Evolutionary conservation across 169 alveolate species (phyloP).

Genomic region (Eimeria zaria): DNA sequence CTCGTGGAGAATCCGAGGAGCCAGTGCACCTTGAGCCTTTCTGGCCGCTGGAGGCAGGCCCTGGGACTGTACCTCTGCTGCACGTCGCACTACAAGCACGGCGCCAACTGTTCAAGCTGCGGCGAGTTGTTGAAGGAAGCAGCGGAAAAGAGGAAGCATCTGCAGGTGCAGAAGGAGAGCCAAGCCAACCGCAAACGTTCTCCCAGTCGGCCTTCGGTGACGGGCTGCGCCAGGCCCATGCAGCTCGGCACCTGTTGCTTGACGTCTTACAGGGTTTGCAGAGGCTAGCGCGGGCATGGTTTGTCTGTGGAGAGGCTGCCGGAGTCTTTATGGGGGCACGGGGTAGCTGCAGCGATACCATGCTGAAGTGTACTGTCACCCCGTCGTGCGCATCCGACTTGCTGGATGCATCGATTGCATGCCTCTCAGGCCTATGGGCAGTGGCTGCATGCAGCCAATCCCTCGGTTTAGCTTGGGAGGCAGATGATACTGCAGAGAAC

Average conservation of each 20-base stretch:
- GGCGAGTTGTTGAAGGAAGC: constrained; percentile 2
- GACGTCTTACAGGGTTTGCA: constrained; percentile 51
- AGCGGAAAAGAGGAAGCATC: constrained; percentile 2
- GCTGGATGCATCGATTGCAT: constrained; percentile 44
- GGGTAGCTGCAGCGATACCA: constrained; percentile 3
- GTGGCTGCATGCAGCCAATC: constrained; percentile 61
- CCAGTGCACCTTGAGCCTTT: neutral
- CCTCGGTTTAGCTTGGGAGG: neutral
- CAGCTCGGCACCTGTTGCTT: constrained; percentile 44
- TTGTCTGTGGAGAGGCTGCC: constrained; percentile 15
- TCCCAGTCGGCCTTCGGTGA: neutral
- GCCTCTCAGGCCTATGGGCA: constrained; percentile 64
- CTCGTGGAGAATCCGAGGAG: neutral
- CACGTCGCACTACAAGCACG: constrained; percentile 35
- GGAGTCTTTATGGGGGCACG: neutral
- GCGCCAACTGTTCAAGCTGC: constrained; percentile 45
- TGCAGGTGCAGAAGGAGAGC: constrained; percentile 16
- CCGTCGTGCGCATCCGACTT: neutral
- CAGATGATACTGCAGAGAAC: neutral
- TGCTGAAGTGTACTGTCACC: constrained; percentile 9
- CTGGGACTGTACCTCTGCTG: neutral
- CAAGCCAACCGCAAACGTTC: neutral
- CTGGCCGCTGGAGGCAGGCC: constrained; percentile 51
- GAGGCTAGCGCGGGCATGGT: constrained; percentile 66
- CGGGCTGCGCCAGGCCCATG: constrained; percentile 1